Evolutionary conservation across 495 filamentous ascomycete genomes (phyloP), one percentile per base, ranked within the genome.

Genomic region (Penicillium crystallinum): DNA sequence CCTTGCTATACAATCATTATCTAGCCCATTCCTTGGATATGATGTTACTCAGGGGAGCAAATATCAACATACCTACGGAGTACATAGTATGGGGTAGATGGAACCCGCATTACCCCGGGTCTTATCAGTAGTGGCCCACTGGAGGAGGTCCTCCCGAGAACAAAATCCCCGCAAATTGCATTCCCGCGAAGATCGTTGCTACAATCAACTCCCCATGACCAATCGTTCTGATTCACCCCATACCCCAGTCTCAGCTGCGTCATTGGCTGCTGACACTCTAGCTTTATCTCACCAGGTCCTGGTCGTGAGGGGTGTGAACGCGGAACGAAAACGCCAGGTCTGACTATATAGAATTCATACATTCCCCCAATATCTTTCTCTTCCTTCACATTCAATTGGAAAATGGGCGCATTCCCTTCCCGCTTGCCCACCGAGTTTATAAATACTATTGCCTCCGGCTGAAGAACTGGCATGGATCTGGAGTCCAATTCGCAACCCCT

Each of bases 401-500:
- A 65, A 65, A 65, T 65, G 63, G 54, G 57, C 53, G 40, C 42
- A 37, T 43, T 47, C 44, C 17, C 37, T 27, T 48, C 52, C 29
- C 38, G 36, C 30, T 34, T 63, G 42, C 53, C 55, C 44, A 49
- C 46, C 37, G 34, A 61, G 25, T 58, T 61, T 29, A 55, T 55
- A 23, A 52, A 49, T 3, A 27, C n/a, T 46, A 53, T 55, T 43
- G 25, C 50, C 39, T 30, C 49, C 38, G 54, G 47, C 37, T 61
- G 51, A 58, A 47, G 15, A 19, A 37, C 27, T 6, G 27, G 29
- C 21, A 72, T 70, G 66, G 72, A 75, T 58, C 30, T 65, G 52
- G 71, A 74, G 58, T 52, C 56, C 27, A 64, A 68, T 38, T 48
- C 57, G 39, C 49, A 39, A 27, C 52, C 60, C 19, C 37, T 68